Conservation (phyloP, 306 rosid genomes). For the Alnus glutinosa region DNA sequence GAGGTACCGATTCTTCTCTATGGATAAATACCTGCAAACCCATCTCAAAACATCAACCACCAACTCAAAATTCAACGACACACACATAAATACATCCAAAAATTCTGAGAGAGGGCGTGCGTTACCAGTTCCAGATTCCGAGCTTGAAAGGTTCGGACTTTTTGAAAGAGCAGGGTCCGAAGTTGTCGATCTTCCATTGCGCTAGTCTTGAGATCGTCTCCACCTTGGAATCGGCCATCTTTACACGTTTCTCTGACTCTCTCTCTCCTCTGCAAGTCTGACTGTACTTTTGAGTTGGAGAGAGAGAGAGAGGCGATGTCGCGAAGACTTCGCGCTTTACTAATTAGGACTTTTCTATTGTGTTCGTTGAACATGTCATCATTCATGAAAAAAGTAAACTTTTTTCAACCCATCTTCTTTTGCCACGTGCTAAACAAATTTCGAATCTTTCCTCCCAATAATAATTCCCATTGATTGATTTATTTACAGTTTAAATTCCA, state of each 20-base stretch:
- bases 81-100: background rate
- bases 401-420: too few species aligned
- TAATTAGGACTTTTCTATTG: background rate
- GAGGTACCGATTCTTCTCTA: conserved; percentile 67
- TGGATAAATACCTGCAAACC: conserved; percentile 52
- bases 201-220: conserved; percentile 71
- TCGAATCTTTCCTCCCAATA: too few species aligned
- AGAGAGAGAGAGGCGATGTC: background rate
- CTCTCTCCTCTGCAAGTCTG: background rate
- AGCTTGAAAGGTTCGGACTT: conserved; percentile 79
- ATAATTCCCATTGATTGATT: too few species aligned
- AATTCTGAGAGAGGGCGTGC: background rate
- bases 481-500: too few species aligned
- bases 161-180: conserved; percentile 65
- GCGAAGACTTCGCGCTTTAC: background rate
- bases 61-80: conserved; percentile 4
- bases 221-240: conserved; percentile 70
- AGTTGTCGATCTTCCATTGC: conserved; percentile 79
- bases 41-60: conserved; percentile 8
- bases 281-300: background rate
- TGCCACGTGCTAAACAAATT: too few species aligned
- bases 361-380: background rate
- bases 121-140: conserved; percentile 92
- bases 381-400: too few species aligned
- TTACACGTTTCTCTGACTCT: background rate